Percentiles rank a stretch among this genome's conserved stretches.
phyloP scores from a whole-genome alignment of 257 asterid genomes.

The Thymus quinquecostatus region DNA sequence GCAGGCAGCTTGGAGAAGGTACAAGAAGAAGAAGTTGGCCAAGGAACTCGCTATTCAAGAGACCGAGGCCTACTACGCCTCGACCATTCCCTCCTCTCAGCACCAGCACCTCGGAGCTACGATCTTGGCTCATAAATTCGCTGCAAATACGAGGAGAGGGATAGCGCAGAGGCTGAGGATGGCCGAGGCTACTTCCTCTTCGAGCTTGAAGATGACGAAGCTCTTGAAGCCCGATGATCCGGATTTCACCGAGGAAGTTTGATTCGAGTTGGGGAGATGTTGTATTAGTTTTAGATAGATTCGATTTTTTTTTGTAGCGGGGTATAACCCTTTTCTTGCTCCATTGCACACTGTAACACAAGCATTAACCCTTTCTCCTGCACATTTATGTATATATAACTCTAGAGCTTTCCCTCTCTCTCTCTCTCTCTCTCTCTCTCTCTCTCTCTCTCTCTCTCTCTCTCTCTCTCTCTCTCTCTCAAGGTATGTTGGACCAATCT shows the following conservation, averaged over 20 bases:
- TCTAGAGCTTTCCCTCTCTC: not conserved
- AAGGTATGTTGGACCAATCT: no score
- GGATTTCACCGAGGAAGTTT: constrained; percentile 68
- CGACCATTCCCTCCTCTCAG: not conserved
- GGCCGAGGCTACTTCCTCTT: constrained; percentile 48
- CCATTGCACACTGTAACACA: constrained; percentile 6
- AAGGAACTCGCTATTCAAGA: constrained; percentile 62
- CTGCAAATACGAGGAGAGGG: constrained; percentile 73
- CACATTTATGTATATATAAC: not conserved
- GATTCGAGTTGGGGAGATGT: constrained; percentile 31
- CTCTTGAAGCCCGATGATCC: constrained; percentile 88
- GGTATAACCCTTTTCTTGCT: constrained; percentile 26
- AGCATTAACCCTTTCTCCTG: not conserved
- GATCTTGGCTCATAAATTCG: constrained; percentile 73
- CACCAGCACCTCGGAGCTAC: constrained; percentile 68
- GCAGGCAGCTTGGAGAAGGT: constrained; percentile 85
- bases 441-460: no score
- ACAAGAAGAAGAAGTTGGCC: constrained; percentile 56
- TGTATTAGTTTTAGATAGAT: constrained; percentile 32
- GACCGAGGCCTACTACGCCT: constrained; percentile 30
- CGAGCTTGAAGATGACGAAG: constrained; percentile 83
- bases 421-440: not conserved
- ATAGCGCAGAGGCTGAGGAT: constrained; percentile 43
- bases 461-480: not conserved
- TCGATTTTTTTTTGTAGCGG: constrained; percentile 17